phyloP scores from a whole-genome alignment of 305 asterid genomes.

The Solanum hybrid region DNA sequence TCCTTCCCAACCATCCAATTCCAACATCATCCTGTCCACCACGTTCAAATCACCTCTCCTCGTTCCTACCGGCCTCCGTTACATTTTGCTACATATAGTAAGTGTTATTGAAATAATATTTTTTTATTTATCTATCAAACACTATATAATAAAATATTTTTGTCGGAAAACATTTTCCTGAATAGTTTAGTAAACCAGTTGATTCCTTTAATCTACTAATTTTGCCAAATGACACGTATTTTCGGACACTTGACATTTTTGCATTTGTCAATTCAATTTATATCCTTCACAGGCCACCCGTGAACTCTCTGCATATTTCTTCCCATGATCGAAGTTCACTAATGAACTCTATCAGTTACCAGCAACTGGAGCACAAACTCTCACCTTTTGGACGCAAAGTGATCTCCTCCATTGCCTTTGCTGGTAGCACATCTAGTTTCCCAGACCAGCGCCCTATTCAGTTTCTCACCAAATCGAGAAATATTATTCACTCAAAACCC shows the following conservation, averaged over 20 bases:
- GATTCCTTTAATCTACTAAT: neutral
- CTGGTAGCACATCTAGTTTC: slow-evolving; percentile 10
- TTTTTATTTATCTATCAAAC: no score
- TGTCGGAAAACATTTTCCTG: no score
- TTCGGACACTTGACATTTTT: neutral
- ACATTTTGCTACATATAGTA: no score
- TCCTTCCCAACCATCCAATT: neutral
- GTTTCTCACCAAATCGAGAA: slow-evolving; percentile 20
- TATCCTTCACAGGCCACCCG: neutral
- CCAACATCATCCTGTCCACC: neutral
- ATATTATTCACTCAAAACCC: slow-evolving; percentile 29
- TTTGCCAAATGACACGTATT: neutral
- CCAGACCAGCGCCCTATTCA: slow-evolving; percentile 1
- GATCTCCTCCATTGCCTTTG: slow-evolving; percentile 18
- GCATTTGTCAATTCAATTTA: neutral
- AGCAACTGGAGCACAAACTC: slow-evolving; percentile 10
- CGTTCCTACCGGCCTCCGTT: no score
- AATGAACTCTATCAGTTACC: slow-evolving; percentile 10
- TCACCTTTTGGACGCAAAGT: slow-evolving; percentile 13
- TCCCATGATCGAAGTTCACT: neutral
- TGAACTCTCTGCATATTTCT: neutral
- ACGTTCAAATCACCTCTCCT: neutral
- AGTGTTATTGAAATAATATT: no score
- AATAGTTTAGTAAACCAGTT: neutral
- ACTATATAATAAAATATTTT: no score